Base-by-base conservation (phyloP, 2,329 filamentous ascomycete species). In the Gremmenia infestans region DNA sequence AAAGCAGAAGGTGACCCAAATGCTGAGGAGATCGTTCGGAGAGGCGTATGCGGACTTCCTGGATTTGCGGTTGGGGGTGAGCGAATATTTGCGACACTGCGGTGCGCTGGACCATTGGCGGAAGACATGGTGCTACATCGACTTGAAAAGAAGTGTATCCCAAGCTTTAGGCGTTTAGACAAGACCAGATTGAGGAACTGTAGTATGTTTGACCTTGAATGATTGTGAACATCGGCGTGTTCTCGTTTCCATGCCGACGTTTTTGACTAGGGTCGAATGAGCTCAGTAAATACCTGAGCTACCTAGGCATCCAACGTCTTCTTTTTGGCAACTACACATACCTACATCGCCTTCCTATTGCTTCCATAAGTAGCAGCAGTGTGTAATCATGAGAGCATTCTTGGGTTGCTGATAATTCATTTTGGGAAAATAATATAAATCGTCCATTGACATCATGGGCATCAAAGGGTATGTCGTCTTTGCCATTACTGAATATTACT, bases 1-100 rank as follows among this genome's bases (percentile, higher is more conserved):
- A 88, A 71, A 66, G 83, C 72, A 57, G 83, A 81, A 62, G 83
- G 76, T 47, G 81, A 81, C 62, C 83, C 78, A 67, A 85, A 82
- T 35, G 77, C 71, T 49, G 82, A 74, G 35, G 84, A 69, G 64
- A 82, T 72, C 54, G 83, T 60, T 60, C 72, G 75, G 39, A 70
- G 60, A 28, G 81, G 86, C 8, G 87, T 89, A 62, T 83, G 82
- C 49, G 86, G 85, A 56, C 76, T 78, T 42, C 75, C 71, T 11
- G 60, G 52, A 51, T 54, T 56, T 23, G 54, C 52, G 9, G 58
- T 48, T 8, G 52, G 19, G 36, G 63, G 60, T 7, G 66, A 65
- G 28, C 81, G 77, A 63, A 86, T 84, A 70, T 72, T 83, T 53
- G 82, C 76, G 50, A 86, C 77, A 60, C 77, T 78, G 57, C 81